Base-by-base conservation (phyloP, 805 yeast species). In the Saccharomycopsis schoenii region DNA sequence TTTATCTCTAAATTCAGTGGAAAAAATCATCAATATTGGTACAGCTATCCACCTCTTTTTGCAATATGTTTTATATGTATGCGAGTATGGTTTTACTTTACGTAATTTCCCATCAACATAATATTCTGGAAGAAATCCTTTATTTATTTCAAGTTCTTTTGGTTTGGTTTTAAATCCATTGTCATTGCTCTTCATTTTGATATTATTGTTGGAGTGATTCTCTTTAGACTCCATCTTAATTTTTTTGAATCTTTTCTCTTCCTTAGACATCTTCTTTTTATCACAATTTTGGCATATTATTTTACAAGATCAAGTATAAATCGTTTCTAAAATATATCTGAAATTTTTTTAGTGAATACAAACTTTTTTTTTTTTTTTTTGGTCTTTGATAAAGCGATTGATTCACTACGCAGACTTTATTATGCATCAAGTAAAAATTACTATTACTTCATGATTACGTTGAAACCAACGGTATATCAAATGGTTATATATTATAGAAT, bases 11-110 rank as follows among this genome's bases (percentile, higher is more conserved):
- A 96, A 94, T 71, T 94, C 99, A 41, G 79, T 79, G 4, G 83
- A 74, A 68, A 96, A 94, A 1, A 94, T 83, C 60, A 94, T 97
- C 4, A 90, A 65, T 40, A 94, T 72, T 21, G 83, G 83, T n/a
- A 89, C 76, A 67, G 86, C 92, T 66, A 93, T 79, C 99, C 99
- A 94, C 68, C 99, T 77, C 69, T 80, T 74, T 72, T 94, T 94
- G 72, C 97, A 92, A 69, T 85, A 89, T 0, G 99, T 94, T 72
- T 89, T 77, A 69, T 94, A 93, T 0, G 96, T 91, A 76, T 83
- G 93, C 68, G 79, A 88, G 70, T 94, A 94, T 0, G 99, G 98
- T 1, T 83, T 78, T 1, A 94, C 88, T 63, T 86, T 76, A 55
- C 97, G 74, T 58, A 89, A 73, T 1, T 81, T 74, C 0, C 88